Percentiles rank a stretch among this genome's conserved stretches.
phyloP scores from a whole-genome alignment of 2,329 filamentous ascomycete species.

The Aspergillus sp. region DNA sequence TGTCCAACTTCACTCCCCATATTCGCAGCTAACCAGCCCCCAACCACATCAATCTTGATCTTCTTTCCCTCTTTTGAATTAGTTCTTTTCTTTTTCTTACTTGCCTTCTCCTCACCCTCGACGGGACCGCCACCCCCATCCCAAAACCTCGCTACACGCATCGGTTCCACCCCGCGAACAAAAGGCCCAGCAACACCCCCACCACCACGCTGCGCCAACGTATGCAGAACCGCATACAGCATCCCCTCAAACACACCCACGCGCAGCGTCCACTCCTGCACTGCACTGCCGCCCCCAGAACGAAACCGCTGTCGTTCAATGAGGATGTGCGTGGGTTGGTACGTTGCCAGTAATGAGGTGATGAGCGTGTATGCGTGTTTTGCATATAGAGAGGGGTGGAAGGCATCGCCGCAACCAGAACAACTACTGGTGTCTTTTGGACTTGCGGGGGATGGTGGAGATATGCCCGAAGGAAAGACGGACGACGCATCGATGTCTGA shows the following conservation, averaged over 20 bases:
- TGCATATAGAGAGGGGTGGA: constrained; percentile 52
- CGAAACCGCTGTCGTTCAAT: constrained; percentile 66
- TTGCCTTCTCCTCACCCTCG: constrained; percentile 2
- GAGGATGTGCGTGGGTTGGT: constrained; percentile 63
- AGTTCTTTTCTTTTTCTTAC: constrained; percentile 15
- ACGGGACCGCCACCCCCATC: constrained; percentile 22
- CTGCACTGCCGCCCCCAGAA: constrained; percentile 57
- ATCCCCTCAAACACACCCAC: constrained; percentile 81
- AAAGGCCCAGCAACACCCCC: constrained; percentile 9
- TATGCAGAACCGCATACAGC: constrained; percentile 65
- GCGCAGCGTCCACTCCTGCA: constrained; percentile 77
- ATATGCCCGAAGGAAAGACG: not conserved
- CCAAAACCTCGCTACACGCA: constrained; percentile 55
- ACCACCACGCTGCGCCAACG: constrained; percentile 36
- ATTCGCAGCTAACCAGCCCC: constrained; percentile 43
- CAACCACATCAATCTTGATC: constrained; percentile 60
- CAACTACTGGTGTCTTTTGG: not conserved
- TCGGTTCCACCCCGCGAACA: constrained; percentile 51
- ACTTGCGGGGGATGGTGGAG: not conserved
- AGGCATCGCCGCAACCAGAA: too few relatives aligned
- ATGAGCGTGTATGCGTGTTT: constrained; percentile 53
- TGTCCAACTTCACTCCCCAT: too few relatives aligned
- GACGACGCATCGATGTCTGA: constrained; percentile 13
- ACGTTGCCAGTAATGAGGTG: constrained; percentile 41
- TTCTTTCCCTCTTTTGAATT: constrained; percentile 35